phyloP scores from a whole-genome alignment of 352 stramenopile genomes.

The Elongisporangium senticosum region DNA sequence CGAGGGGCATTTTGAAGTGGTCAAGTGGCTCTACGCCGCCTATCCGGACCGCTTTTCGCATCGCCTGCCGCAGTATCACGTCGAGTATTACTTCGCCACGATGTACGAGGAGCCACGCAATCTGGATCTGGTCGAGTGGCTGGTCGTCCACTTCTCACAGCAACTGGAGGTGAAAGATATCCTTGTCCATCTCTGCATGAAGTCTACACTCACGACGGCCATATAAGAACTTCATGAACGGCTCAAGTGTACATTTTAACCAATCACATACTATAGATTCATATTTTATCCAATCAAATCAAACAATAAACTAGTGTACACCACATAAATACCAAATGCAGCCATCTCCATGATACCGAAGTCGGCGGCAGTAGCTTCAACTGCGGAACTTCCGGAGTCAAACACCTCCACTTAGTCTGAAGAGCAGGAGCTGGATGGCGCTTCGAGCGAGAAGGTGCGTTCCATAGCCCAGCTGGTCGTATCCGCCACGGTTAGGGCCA shows the following conservation, averaged over 20 bases:
- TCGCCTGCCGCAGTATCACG: background rate
- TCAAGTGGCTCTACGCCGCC: background rate
- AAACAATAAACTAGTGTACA: background rate
- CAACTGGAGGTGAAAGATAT: background rate
- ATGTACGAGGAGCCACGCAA: background rate
- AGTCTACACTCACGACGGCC: background rate
- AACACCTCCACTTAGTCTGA: background rate
- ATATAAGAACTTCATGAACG: background rate
- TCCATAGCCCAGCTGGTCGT: conserved; percentile 15
- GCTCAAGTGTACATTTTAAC: too few relatives aligned
- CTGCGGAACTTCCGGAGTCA: background rate
- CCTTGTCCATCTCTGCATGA: background rate
- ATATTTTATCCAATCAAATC: background rate
- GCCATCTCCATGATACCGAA: background rate
- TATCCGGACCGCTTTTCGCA: background rate
- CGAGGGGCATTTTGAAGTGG: background rate
- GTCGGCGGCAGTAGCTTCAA: background rate
- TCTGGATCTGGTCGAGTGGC: background rate
- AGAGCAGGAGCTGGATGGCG: too few relatives aligned
- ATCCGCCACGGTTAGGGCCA: conserved; percentile 14
- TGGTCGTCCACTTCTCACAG: background rate
- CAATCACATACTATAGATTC: background rate
- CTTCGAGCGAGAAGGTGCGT: conserved; percentile 10
- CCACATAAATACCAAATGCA: background rate
- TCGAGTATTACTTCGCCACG: background rate